Percentiles rank a stretch among this genome's conserved stretches.
These are phyloP conservation scores for Artomyces pyxidatus DNA, from an alignment of 768 basidiomycete species.

Conservation along the genomic window DNA sequence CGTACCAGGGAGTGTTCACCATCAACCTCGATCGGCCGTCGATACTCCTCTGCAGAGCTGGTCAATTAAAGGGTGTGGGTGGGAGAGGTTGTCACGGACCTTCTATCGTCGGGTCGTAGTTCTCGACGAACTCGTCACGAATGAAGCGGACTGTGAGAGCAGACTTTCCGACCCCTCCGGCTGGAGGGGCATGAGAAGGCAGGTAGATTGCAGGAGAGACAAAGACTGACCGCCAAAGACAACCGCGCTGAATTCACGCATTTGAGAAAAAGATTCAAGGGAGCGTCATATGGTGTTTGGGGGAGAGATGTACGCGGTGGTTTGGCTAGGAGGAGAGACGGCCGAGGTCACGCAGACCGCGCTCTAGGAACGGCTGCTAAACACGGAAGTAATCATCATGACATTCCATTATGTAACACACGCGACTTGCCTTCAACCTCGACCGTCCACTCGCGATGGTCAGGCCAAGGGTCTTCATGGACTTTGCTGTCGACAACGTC, in stretches of 20 bases:
- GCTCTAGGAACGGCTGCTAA: not conserved
- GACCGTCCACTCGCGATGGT: constrained; percentile 29
- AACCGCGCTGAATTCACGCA: constrained; percentile 71
- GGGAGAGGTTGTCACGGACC: constrained; percentile 31
- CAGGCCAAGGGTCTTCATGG: constrained; percentile 60
- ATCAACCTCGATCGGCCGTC: constrained; percentile 56
- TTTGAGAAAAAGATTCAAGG: constrained; percentile 20
- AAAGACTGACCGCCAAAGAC: constrained; percentile 63
- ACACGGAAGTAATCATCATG: not conserved
- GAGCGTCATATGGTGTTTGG: constrained; percentile 13
- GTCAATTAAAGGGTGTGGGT: not conserved
- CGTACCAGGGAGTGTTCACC: constrained; percentile 54
- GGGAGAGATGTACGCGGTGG: constrained; percentile 1
- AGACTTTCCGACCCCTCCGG: constrained; percentile 86
- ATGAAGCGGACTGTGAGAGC: constrained; percentile 78
- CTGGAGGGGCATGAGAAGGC: constrained; percentile 26
- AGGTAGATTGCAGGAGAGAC: constrained; percentile 7
- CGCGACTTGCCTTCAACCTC: not conserved
- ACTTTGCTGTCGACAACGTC: constrained; percentile 45
- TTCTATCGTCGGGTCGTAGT: constrained; percentile 82
- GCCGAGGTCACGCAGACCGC: not conserved
- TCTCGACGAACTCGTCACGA: constrained; percentile 61
- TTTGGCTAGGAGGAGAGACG: not conserved
- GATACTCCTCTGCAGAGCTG: constrained; percentile 54
- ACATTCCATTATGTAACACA: not conserved